Evolutionary conservation across 176 grass and related monocot genomes (phyloP).

Genomic region (Aechmea fasciata): DNA sequence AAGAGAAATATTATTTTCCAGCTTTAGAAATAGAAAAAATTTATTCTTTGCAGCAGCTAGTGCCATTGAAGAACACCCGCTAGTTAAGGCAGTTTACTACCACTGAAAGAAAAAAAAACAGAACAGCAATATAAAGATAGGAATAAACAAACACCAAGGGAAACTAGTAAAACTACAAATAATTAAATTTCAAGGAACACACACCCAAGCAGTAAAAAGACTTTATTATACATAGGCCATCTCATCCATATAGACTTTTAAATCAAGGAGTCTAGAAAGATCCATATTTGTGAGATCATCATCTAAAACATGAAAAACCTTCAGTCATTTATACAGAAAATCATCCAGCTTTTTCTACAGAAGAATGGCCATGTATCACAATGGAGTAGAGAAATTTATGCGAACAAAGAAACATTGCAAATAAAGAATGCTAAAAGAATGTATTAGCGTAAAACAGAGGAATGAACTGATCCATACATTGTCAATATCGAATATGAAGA

Average conservation of each 20-base stretch:
- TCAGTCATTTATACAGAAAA: background rate
- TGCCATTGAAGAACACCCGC: background rate
- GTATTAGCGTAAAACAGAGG: background rate
- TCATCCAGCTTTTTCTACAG: background rate
- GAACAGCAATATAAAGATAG: background rate
- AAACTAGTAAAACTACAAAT: too few species aligned
- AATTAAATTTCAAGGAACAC: too few species aligned
- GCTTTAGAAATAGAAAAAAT: too few species aligned
- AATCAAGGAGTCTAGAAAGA: too few species aligned
- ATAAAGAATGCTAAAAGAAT: constrained; percentile 1
- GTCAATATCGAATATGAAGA: constrained; percentile 84
- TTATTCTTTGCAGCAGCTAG: too few species aligned
- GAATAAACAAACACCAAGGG: too few species aligned
- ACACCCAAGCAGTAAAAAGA: too few species aligned
- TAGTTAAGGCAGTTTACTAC: background rate
- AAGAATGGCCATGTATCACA: too few species aligned
- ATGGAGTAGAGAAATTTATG: background rate
- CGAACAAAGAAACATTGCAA: background rate
- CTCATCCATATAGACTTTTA: too few species aligned
- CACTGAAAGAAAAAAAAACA: background rate
- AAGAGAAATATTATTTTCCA: background rate
- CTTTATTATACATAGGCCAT: too few species aligned
- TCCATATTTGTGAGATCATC: too few species aligned
- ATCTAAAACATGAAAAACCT: too few species aligned
- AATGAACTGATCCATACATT: constrained; percentile 44